These are phyloP conservation scores for Solanum chiquidenum DNA, from an alignment of 257 asterid species.

Conservation along the genomic window DNA sequence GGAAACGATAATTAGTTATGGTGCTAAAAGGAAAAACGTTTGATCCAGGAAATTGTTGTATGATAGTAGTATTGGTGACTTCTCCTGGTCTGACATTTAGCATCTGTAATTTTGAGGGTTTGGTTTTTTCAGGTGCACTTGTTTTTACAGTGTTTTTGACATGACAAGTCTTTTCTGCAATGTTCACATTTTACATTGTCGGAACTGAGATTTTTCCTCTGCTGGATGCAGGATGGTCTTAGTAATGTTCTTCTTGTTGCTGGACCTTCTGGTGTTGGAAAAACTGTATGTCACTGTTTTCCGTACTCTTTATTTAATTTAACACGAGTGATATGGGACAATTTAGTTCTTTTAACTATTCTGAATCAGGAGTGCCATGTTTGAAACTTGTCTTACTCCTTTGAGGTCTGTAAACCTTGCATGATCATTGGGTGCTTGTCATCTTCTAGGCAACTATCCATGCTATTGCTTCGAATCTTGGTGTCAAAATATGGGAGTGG, in stretches of 20 bases:
- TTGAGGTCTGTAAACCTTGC: not conserved
- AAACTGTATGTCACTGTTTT: constrained; percentile 58
- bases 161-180: not conserved
- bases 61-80: not conserved
- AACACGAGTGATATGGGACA: not conserved
- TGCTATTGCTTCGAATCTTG: constrained; percentile 67
- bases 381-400: not conserved
- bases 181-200: not conserved
- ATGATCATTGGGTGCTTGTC: constrained; percentile 13
- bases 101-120: not conserved
- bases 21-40: not conserved
- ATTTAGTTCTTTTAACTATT: not conserved
- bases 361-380: not conserved
- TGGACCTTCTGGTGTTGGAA: constrained; percentile 96
- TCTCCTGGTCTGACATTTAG: not conserved
- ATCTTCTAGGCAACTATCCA: constrained; percentile 59
- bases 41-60: not conserved
- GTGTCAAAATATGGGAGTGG: constrained; percentile 80
- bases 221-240: constrained; percentile 31
- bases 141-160: not conserved
- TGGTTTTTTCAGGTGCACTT: not conserved
- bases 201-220: constrained; percentile 1
- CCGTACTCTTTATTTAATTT: not conserved
- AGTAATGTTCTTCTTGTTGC: constrained; percentile 59
- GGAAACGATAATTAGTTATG: not conserved